A percentile compares a stretch with the other conserved stretches of the same genome.
phyloP scores from a whole-genome alignment of 768 basidiomycete species.

The Infundibulicybe gibba region DNA sequence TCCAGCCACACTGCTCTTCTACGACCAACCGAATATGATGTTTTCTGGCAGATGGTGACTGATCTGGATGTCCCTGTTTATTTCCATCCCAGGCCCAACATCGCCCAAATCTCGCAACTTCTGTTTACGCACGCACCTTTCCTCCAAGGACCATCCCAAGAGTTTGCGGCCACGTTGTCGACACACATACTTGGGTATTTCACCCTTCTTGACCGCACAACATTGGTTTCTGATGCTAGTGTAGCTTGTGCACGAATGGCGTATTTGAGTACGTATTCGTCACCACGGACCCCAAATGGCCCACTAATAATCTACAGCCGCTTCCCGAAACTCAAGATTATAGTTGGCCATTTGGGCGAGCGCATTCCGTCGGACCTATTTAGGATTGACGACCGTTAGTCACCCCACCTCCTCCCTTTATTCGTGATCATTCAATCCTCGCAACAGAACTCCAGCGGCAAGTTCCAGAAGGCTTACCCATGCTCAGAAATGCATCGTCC shows the following conservation, averaged over 20 bases:
- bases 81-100: conserved; percentile 30
- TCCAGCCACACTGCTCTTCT: conserved; percentile 30
- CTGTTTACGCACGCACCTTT: conserved; percentile 29
- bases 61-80: conserved; percentile 37
- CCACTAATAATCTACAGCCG: conserved; percentile 20
- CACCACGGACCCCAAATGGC: not conserved
- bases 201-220: not conserved
- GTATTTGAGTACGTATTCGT: conserved; percentile 29
- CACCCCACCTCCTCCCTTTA: not conserved
- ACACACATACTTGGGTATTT: conserved; percentile 34
- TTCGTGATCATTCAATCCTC: not conserved
- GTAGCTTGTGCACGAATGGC: conserved; percentile 30
- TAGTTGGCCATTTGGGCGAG: conserved; percentile 42
- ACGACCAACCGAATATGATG: conserved; percentile 34
- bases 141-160: conserved; percentile 28
- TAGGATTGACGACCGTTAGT: conserved; percentile 34
- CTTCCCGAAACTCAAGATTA: conserved; percentile 35
- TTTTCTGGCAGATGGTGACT: conserved; percentile 33
- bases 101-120: conserved; percentile 18
- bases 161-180: conserved; percentile 32
- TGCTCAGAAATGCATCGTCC: conserved; percentile 31
- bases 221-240: not conserved
- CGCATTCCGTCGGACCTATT: conserved; percentile 37
- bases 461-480: conserved; percentile 25
- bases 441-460: conserved; percentile 26